phyloP scores from a whole-genome alignment of 1,284 basidiomycete genomes.

The Sutorius eximius region DNA sequence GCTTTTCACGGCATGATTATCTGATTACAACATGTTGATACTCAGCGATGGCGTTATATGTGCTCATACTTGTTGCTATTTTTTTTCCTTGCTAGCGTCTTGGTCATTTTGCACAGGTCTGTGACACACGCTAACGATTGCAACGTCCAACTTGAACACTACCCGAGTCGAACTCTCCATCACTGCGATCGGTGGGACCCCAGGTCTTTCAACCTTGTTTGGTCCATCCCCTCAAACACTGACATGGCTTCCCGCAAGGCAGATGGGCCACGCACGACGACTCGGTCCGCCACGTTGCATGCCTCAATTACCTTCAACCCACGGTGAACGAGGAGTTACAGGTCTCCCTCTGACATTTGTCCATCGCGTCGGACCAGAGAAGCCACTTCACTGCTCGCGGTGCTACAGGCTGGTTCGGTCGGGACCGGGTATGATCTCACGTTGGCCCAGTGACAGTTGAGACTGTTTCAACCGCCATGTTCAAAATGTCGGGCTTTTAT shows the following conservation, averaged over 20 bases:
- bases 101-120: too few species aligned
- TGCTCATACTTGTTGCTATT: background rate
- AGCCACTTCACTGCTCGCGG: background rate
- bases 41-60: background rate
- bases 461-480: too few species aligned
- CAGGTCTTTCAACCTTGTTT: background rate
- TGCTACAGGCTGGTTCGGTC: background rate
- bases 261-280: background rate
- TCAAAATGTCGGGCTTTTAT: too few species aligned
- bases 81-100: too few species aligned
- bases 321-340: too few species aligned
- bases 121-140: too few species aligned
- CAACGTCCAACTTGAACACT: background rate
- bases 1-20: background rate
- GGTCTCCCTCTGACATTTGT: background rate
- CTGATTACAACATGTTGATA: constrained; percentile 3
- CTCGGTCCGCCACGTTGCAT: background rate
- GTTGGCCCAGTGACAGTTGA: background rate
- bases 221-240: background rate
- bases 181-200: too few species aligned
- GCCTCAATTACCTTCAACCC: background rate
- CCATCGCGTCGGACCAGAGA: background rate
- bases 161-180: too few species aligned
- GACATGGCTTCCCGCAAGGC: background rate
- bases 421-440: background rate